A percentile compares a stretch with the other conserved stretches of the same genome.
Evolutionary conservation across 495 filamentous ascomycete genomes (phyloP).

Genomic region (Lasiosphaeria ovina): DNA sequence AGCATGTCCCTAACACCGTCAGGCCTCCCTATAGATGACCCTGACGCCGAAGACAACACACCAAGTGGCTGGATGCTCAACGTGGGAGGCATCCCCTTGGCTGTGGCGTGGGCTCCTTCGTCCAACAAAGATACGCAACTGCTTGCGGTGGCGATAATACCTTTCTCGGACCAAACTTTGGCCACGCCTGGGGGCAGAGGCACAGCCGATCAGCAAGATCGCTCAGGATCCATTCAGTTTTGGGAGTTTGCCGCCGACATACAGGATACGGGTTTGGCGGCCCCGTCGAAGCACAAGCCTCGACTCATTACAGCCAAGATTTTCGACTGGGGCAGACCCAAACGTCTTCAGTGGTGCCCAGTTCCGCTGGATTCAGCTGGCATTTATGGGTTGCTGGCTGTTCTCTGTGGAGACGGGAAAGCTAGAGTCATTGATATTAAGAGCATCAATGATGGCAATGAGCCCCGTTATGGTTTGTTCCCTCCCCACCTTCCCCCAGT

Average conservation of each 20-base stretch:
- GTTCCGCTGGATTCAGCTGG: constrained; percentile 30
- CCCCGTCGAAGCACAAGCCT: constrained; percentile 23
- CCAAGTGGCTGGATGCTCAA: constrained; percentile 44
- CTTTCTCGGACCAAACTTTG: constrained; percentile 41
- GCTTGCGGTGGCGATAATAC: constrained; percentile 45
- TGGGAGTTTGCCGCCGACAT: constrained; percentile 37
- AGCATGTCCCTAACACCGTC: constrained; percentile 26
- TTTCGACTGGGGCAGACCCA: constrained; percentile 42
- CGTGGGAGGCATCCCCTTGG: constrained; percentile 43
- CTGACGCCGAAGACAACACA: constrained; percentile 17
- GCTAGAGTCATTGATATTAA: constrained; percentile 41
- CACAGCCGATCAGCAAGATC: constrained; percentile 20
- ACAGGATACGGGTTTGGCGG: constrained; percentile 15
- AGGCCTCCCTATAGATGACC: constrained; percentile 18
- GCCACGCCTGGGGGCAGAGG: constrained; percentile 20
- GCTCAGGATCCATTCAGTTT: constrained; percentile 40
- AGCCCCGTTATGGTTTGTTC: constrained; percentile 35
- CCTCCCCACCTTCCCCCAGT: not conserved
- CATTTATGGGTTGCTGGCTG: constrained; percentile 34
- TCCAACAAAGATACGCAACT: constrained; percentile 33
- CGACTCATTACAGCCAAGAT: constrained; percentile 32
- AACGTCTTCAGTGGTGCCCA: constrained; percentile 47
- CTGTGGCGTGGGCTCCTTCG: constrained; percentile 45
- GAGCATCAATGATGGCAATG: constrained; percentile 21
- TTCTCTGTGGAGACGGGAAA: constrained; percentile 42